These are phyloP conservation scores for Capsella rubella DNA, from an alignment of 441 rosid genomes.

Conservation along the genomic window DNA sequence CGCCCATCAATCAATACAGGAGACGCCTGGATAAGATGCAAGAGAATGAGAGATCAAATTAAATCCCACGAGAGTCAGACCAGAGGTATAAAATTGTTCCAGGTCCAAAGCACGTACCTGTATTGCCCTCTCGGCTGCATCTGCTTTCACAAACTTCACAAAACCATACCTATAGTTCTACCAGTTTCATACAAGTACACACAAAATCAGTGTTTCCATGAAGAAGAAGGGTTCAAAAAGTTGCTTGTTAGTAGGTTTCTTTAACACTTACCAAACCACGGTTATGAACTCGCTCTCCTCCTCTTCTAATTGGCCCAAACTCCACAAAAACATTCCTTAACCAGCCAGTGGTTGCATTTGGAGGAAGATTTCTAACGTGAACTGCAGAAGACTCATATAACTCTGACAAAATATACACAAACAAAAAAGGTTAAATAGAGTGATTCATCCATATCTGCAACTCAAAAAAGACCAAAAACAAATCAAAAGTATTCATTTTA, in stretches of 20 bases:
- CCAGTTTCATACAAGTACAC: background rate
- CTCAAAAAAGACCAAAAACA: background rate
- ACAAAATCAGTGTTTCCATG: background rate
- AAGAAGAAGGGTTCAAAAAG: background rate
- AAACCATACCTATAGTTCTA: constrained; percentile 76
- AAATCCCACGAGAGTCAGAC: background rate
- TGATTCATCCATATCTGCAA: background rate
- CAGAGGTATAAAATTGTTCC: background rate
- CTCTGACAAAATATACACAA: background rate
- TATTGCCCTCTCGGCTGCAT: constrained; percentile 73
- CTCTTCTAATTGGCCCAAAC: constrained; percentile 2
- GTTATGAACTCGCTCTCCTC: background rate
- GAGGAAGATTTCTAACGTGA: constrained; percentile 1
- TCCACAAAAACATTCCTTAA: background rate
- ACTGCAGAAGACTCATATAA: background rate
- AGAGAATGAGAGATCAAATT: background rate
- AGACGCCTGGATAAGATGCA: constrained; percentile 59
- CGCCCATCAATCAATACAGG: constrained; percentile 63
- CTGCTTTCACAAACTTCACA: constrained; percentile 71
- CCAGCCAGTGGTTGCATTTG: background rate
- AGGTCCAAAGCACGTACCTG: constrained; percentile 50
- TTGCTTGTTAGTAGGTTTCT: background rate
- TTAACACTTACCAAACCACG: background rate
- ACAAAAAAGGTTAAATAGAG: background rate
- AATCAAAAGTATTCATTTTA: background rate